Percentiles rank a stretch among this genome's conserved stretches.
phyloP scores from a whole-genome alignment of 768 basidiomycete genomes.

The Tricholomella constricta region DNA sequence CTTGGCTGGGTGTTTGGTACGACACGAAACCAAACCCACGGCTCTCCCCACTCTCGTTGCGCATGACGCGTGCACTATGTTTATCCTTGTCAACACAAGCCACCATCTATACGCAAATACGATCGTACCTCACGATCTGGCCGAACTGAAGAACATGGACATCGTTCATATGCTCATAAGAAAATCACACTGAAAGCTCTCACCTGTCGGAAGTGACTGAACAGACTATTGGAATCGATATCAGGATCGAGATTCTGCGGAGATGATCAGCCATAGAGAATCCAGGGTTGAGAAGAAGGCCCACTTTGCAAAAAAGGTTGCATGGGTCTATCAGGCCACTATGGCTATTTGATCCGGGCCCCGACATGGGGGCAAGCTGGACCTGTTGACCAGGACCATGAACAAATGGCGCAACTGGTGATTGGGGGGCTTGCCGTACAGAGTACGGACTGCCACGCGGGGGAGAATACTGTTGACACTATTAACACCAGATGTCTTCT shows the following conservation, averaged over 20 bases:
- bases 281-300: conserved; percentile 11
- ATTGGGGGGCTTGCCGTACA: conserved; percentile 42
- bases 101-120: background rate
- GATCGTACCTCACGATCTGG: conserved; percentile 77
- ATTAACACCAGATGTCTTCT: background rate
- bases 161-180: conserved; percentile 1
- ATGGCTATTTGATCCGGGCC: conserved; percentile 81
- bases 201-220: conserved; percentile 81
- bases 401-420: conserved; percentile 55
- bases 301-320: conserved; percentile 86
- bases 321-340: conserved; percentile 90
- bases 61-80: conserved; percentile 86
- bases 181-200: conserved; percentile 17
- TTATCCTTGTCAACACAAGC: background rate
- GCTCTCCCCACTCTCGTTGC: conserved; percentile 77
- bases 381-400: conserved; percentile 92
- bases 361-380: conserved; percentile 71
- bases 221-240: conserved; percentile 84
- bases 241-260: conserved; percentile 79
- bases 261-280: conserved; percentile 3
- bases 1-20: conserved; percentile 82
- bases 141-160: conserved; percentile 60
- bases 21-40: conserved; percentile 93
- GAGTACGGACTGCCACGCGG: conserved; percentile 58
- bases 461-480: conserved; percentile 54